Evolutionary conservation across 805 yeast species (phyloP).

Genomic region (Nakazawaea wickerhamii): DNA sequence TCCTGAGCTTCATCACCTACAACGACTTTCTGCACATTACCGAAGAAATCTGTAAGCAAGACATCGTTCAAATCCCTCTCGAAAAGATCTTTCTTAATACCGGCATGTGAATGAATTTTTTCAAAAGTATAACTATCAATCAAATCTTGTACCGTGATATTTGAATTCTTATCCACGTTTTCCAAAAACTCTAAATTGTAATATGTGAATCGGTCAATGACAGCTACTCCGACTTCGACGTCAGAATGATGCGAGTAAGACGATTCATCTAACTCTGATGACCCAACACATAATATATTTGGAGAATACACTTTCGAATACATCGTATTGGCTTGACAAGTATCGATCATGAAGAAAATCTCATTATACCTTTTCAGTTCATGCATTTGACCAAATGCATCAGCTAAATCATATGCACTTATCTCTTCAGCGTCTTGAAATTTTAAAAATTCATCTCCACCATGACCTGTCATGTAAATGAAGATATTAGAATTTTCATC

Average conservation of each 20-base stretch:
- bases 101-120: constrained; percentile 86
- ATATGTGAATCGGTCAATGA: constrained; percentile 93
- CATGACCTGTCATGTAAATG: constrained; percentile 96
- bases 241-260: constrained; percentile 96
- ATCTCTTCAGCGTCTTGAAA: constrained; percentile 99
- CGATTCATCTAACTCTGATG: constrained; percentile 80
- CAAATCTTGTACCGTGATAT: constrained; percentile 72
- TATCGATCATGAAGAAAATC: constrained; percentile 95
- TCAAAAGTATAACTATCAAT: constrained; percentile 81
- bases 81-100: constrained; percentile 81
- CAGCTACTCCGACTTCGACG: constrained; percentile 94
- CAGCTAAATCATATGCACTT: constrained; percentile 91
- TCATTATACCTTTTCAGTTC: constrained; percentile 94
- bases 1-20: constrained; percentile 48
- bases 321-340: constrained; percentile 99
- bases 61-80: constrained; percentile 62
- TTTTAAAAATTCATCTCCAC: constrained; percentile 94
- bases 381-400: constrained; percentile 95
- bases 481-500: constrained; percentile 94
- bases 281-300: constrained; percentile 87
- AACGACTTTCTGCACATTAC: constrained; percentile 78
- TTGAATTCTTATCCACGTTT: constrained; percentile 65
- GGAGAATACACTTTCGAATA: constrained; percentile 89
- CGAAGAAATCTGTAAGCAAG: constrained; percentile 87
- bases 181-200: constrained; percentile 87